Conservation (phyloP, 2,329 filamentous ascomycete genomes). For the Pseudocercospora crystallina region DNA sequence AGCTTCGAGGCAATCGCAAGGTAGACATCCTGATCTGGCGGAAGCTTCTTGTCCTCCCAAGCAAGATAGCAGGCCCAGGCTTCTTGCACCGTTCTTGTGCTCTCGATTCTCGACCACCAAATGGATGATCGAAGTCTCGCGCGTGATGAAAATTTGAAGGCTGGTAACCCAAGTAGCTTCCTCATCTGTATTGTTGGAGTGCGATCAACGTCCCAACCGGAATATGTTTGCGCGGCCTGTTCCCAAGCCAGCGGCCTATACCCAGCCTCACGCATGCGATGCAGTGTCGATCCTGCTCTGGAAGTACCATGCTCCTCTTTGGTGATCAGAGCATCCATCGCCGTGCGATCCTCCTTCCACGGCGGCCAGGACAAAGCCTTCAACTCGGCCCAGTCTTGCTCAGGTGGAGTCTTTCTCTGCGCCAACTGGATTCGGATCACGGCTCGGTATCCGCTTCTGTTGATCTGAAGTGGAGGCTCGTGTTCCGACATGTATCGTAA, state of each 20-base stretch:
- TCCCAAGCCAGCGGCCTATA: slow-evolving; percentile 56
- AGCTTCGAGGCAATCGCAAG: slow-evolving; percentile 60
- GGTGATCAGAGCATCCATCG: slow-evolving; percentile 59
- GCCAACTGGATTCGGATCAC: slow-evolving; percentile 58
- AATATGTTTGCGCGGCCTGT: slow-evolving; percentile 52
- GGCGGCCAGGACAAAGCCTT: slow-evolving; percentile 65
- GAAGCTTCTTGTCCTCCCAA: slow-evolving; percentile 47
- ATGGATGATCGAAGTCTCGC: slow-evolving; percentile 29
- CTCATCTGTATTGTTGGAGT: slow-evolving; percentile 65
- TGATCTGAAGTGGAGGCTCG: slow-evolving; percentile 56
- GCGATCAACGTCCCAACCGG: slow-evolving; percentile 63
- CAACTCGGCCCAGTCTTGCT: slow-evolving; percentile 58
- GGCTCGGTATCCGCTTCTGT: slow-evolving; percentile 57
- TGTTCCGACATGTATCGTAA: slow-evolving; percentile 58
- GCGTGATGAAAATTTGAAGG: slow-evolving; percentile 16
- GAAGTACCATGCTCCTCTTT: slow-evolving; percentile 58
- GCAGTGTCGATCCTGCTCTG: slow-evolving; percentile 56
- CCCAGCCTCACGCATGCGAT: slow-evolving; percentile 60
- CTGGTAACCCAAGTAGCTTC: slow-evolving; percentile 35
- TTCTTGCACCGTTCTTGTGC: slow-evolving; percentile 62
- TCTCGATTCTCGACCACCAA: slow-evolving; percentile 59
- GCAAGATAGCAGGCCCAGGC: slow-evolving; percentile 65
- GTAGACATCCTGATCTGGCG: slow-evolving; percentile 47
- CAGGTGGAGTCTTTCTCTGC: slow-evolving; percentile 55
- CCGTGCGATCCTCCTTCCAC: slow-evolving; percentile 62